phyloP scores from a whole-genome alignment of 345 rosid genomes.

The Rhizophora apiculata region DNA sequence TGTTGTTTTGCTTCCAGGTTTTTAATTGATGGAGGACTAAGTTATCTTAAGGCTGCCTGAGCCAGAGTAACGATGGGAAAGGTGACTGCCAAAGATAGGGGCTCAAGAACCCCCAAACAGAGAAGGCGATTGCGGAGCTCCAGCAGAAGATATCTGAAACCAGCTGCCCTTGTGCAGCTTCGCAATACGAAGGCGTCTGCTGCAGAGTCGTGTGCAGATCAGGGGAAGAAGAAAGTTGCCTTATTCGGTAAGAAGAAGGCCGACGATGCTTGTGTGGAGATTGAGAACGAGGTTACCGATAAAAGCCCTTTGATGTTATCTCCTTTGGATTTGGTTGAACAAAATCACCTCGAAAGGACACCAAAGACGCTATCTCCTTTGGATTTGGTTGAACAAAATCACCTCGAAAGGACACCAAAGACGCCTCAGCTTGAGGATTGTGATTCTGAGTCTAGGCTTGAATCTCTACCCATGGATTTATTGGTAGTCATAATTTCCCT shows the following conservation, averaged over 20 bases:
- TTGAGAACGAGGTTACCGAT: conserved; percentile 34
- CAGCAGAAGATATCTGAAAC: conserved; percentile 61
- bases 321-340: conserved; percentile 50
- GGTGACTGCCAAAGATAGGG: conserved; percentile 53
- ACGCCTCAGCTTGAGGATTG: conserved; percentile 56
- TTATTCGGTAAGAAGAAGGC: conserved; percentile 42
- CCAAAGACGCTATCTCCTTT: conserved; percentile 90
- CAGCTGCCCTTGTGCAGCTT: conserved; percentile 81
- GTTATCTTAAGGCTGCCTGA: not conserved
- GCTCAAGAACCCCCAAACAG: conserved; percentile 39
- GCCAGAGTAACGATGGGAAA: conserved; percentile 49
- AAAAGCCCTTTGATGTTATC: conserved; percentile 56
- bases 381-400: conserved; percentile 42
- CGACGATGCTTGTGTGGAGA: conserved; percentile 23
- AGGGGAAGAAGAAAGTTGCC: conserved; percentile 67
- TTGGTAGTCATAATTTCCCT: conserved; percentile 45
- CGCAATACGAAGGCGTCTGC: conserved; percentile 45
- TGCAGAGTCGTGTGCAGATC: conserved; percentile 63
- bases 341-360: conserved; percentile 49
- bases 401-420: conserved; percentile 59
- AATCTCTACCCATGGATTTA: conserved; percentile 83
- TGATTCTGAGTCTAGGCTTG: conserved; percentile 65
- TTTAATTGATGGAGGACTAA: conserved; percentile 16
- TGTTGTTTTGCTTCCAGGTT: conserved; percentile 11
- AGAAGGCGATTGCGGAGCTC: conserved; percentile 56